These are phyloP conservation scores for Hanseniaspora mollemarum DNA, from an alignment of 805 yeast genomes.

Conservation along the genomic window DNA sequence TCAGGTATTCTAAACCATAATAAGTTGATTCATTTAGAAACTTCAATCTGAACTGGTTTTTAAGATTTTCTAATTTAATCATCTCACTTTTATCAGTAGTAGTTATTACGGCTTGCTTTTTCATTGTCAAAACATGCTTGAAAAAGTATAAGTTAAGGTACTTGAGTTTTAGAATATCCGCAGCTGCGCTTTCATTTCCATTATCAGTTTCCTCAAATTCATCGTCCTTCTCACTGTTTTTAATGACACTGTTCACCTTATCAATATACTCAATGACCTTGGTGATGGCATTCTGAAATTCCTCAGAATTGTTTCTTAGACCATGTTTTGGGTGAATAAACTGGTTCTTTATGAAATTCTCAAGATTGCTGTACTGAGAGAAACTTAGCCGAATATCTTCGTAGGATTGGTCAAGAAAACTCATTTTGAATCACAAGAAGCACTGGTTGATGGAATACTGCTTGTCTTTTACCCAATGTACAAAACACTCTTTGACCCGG, in stretches of 20 bases:
- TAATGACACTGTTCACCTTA: background rate
- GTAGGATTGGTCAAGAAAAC: background rate
- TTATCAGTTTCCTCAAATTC: conserved; percentile 1
- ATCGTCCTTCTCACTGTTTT: background rate
- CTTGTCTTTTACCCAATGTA: too few species aligned
- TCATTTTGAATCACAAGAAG: too few species aligned
- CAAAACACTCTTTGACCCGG: too few species aligned
- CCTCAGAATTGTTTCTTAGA: conserved; percentile 11
- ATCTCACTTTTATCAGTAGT: conserved; percentile 8
- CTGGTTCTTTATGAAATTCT: background rate
- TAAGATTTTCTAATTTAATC: conserved; percentile 19
- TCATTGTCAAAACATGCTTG: conserved; percentile 5
- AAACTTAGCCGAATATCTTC: conserved; percentile 7
- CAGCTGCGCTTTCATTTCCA: background rate
- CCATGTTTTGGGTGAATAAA: background rate
- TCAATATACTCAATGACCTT: conserved; percentile 2
- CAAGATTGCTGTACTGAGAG: conserved; percentile 2
- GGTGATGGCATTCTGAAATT: conserved; percentile 5
- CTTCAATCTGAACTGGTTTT: conserved; percentile 26
- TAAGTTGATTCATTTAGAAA: conserved; percentile 36
- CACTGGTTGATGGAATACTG: too few species aligned
- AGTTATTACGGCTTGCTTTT: conserved; percentile 10
- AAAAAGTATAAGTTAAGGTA: conserved; percentile 9
- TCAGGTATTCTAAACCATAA: conserved; percentile 37
- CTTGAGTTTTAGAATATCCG: background rate